Evolutionary conservation across 306 rosid species (phyloP), one percentile per base, ranked within the genome.

Genomic region (Castanea crenata): DNA sequence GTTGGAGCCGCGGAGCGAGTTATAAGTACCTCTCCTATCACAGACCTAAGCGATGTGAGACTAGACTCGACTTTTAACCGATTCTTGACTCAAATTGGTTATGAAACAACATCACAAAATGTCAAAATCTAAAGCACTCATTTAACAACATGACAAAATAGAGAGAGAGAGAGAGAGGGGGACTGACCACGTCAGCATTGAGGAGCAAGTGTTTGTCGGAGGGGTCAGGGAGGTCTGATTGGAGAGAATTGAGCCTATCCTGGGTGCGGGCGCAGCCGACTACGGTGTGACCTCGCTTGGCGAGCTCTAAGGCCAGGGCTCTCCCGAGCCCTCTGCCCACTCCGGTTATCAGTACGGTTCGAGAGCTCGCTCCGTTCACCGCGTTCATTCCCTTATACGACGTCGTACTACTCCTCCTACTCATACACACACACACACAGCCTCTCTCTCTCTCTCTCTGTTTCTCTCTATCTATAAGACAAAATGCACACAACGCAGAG

Each of bases 231-330:
- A 92, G 88, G 10, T 89, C 88, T 34, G 87, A 79, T 68, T 80
- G 81, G 76, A 94, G 94, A 13, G 92, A 74, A 65, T 65, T 73
- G 55, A 92, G 96, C 72, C 83, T 85, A 69, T 90, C 94, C 74
- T 92, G 94, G 19, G 94, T 5, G 5, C 98, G 97, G 68, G 94
- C 88, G 79, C 97, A 94, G 0, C 98, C 97, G 63, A 94, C 85
- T 3, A 94, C 74, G 0, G 89, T 80, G 83, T 94, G 98, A 23
- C 97, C 97, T 18, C 87, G 85, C 76, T 80, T 89, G 3, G 97
- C 91, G 65, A 94, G 52, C 84, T 92, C 96, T 8, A 90, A 67
- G 8, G 98, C 96, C 0, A 94, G 89, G 19, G 96, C 92, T 80
- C 87, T 87, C 10, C 97, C 97, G 0, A 94, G 84, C 5, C 98